phyloP scores from a whole-genome alignment of 805 yeast genomes.

The Saturnispora mendoncae region DNA sequence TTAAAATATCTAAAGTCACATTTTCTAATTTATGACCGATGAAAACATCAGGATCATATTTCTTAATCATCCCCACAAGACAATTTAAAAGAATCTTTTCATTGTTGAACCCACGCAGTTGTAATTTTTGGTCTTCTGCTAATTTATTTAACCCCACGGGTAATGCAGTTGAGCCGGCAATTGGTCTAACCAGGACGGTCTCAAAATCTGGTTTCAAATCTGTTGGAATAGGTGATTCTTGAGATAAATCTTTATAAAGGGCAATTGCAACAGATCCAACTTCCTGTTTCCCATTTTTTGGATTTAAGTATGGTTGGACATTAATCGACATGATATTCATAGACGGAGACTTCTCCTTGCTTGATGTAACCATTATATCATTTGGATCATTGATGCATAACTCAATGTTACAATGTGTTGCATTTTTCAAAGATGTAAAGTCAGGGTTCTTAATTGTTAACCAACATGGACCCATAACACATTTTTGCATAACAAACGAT shows the following conservation, averaged over 20 bases:
- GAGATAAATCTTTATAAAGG: constrained; percentile 57
- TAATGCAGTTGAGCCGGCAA: constrained; percentile 46
- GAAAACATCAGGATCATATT: constrained; percentile 83
- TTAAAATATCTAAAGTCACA: constrained; percentile 66
- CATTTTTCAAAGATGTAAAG: constrained; percentile 46
- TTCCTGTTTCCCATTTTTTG: constrained; percentile 72
- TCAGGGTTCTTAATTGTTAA: constrained; percentile 60
- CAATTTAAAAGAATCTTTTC: constrained; percentile 70
- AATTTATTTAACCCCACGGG: constrained; percentile 69
- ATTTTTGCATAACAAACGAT: constrained; percentile 70
- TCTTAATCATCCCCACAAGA: constrained; percentile 60
- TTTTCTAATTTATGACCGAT: constrained; percentile 82
- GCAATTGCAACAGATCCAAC: constrained; percentile 76
- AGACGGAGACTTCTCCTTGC: constrained; percentile 46
- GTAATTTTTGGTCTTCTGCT: constrained; percentile 46
- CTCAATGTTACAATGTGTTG: constrained; percentile 79
- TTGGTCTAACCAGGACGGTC: constrained; percentile 74
- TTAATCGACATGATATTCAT: constrained; percentile 67
- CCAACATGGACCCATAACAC: constrained; percentile 98
- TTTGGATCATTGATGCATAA: constrained; percentile 46
- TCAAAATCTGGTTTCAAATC: constrained; percentile 49
- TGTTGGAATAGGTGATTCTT: constrained; percentile 66
- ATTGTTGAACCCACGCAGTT: constrained; percentile 52
- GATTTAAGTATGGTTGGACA: constrained; percentile 72
- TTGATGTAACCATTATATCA: constrained; percentile 35